phyloP scores from a whole-genome alignment of 768 basidiomycete species.

The Leccinum sublutescens region DNA sequence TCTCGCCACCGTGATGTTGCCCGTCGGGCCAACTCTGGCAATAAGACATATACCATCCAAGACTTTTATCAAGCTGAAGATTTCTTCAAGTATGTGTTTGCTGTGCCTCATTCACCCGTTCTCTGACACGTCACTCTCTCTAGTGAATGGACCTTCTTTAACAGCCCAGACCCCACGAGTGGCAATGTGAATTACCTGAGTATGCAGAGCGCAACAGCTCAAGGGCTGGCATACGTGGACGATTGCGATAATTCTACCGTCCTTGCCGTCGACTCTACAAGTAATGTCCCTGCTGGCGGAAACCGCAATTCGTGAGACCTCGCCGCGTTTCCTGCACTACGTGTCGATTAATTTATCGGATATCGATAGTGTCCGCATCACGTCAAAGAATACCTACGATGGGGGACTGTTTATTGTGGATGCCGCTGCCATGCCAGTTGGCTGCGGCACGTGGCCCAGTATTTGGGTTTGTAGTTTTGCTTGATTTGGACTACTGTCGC shows the following conservation, averaged over 20 bases:
- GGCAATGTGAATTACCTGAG: conserved; percentile 64
- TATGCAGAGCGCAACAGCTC: conserved; percentile 43
- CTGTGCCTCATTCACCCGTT: not conserved
- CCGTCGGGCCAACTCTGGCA: conserved; percentile 20
- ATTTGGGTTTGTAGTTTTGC: conserved; percentile 40
- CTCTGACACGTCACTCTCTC: conserved; percentile 7
- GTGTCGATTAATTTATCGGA: conserved; percentile 1
- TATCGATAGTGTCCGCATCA: conserved; percentile 59
- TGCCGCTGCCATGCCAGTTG: conserved; percentile 66
- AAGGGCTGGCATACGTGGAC: conserved; percentile 63
- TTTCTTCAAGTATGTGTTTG: conserved; percentile 55
- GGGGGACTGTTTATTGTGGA: conserved; percentile 77
- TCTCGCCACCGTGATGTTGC: conserved; percentile 31
- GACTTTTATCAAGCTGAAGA: conserved; percentile 48
- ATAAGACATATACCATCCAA: conserved; percentile 34
- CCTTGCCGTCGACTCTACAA: conserved; percentile 61
- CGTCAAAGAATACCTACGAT: conserved; percentile 57
- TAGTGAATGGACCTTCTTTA: conserved; percentile 71
- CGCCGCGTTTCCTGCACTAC: not conserved
- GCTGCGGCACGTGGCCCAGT: conserved; percentile 64
- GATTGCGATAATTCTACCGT: conserved; percentile 50
- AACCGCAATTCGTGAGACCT: conserved; percentile 51
- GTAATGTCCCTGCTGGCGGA: conserved; percentile 45
- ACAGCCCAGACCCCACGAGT: conserved; percentile 61
- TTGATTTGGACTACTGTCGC: not conserved